phyloP scores from a whole-genome alignment of 768 basidiomycete species.

The Chiua virens region DNA sequence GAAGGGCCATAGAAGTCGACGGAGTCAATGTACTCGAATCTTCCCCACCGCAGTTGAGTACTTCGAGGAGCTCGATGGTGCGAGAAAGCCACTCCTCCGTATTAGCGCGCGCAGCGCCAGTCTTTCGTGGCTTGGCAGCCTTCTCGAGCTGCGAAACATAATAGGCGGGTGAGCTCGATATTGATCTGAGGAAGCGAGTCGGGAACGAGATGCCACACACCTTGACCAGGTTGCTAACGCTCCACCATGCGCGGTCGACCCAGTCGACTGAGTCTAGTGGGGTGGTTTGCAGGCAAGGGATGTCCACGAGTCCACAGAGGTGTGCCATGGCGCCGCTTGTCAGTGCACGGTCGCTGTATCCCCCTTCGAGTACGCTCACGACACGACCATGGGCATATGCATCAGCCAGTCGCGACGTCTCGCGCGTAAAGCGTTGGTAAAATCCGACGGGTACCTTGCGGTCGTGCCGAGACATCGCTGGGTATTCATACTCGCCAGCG shows the following conservation, averaged over 20 bases:
- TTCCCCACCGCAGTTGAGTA: neutral
- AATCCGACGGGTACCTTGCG: slow-evolving; percentile 88
- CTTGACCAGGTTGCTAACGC: slow-evolving; percentile 53
- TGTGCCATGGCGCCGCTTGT: slow-evolving; percentile 84
- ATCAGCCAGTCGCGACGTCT: slow-evolving; percentile 65
- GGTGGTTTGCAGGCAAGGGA: neutral
- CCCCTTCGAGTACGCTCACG: slow-evolving; percentile 92
- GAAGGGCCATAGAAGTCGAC: slow-evolving; percentile 46
- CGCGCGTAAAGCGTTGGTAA: slow-evolving; percentile 79
- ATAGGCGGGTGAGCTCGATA: neutral
- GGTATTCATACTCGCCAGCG: slow-evolving; percentile 88
- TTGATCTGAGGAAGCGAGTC: neutral
- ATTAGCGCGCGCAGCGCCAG: slow-evolving; percentile 34
- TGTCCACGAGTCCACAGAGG: slow-evolving; percentile 59
- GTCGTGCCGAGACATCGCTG: slow-evolving; percentile 88
- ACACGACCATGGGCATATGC: slow-evolving; percentile 64
- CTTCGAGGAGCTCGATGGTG: slow-evolving; percentile 34
- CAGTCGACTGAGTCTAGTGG: neutral
- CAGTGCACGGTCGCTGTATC: slow-evolving; percentile 89
- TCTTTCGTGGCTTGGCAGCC: slow-evolving; percentile 58
- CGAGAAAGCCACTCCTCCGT: slow-evolving; percentile 60
- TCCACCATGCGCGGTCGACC: slow-evolving; percentile 66
- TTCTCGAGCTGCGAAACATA: slow-evolving; percentile 54
- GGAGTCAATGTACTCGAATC: slow-evolving; percentile 18
- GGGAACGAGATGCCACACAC: slow-evolving; percentile 32